phyloP scores from a whole-genome alignment of 2,329 filamentous ascomycete species.

The Fusarium miscanthi region DNA sequence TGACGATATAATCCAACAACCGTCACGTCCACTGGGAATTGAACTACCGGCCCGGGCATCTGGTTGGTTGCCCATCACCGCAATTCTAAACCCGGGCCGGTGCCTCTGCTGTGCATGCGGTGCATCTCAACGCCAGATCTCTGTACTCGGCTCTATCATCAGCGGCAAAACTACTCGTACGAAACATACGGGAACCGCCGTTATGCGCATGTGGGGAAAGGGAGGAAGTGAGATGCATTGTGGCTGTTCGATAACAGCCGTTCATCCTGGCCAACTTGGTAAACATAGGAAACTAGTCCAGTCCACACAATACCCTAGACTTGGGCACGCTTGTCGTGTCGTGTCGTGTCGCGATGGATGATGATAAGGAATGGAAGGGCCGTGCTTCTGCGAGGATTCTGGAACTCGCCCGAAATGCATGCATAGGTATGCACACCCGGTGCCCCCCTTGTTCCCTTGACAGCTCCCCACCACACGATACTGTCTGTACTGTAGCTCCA shows the following conservation, averaged over 20 bases:
- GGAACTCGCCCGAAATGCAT: constrained; percentile 33
- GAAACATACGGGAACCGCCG: constrained; percentile 32
- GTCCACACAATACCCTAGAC: constrained; percentile 12
- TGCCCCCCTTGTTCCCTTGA: constrained; percentile 2
- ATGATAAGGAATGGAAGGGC: background rate
- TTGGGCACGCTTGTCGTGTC: background rate
- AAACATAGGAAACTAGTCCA: constrained; percentile 11
- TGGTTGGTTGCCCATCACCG: background rate
- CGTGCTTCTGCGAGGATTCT: constrained; percentile 41
- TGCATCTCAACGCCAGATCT: background rate
- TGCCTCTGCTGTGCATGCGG: background rate
- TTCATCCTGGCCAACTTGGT: constrained; percentile 32
- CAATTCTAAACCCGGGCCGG: constrained; percentile 37
- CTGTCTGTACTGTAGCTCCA: background rate
- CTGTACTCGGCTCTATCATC: background rate
- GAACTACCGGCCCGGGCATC: constrained; percentile 34
- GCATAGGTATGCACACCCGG: background rate
- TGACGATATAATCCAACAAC: background rate
- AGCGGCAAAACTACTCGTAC: constrained; percentile 13
- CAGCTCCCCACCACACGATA: constrained; percentile 32
- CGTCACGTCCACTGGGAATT: background rate
- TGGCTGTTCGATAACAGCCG: constrained; percentile 29
- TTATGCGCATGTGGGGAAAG: constrained; percentile 22
- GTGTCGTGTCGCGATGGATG: background rate
- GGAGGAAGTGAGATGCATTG: background rate